A percentile compares a stretch with the other conserved stretches of the same genome.
Evolutionary conservation across 495 filamentous ascomycete genomes (phyloP).

Genomic region (Xylaria venustula): DNA sequence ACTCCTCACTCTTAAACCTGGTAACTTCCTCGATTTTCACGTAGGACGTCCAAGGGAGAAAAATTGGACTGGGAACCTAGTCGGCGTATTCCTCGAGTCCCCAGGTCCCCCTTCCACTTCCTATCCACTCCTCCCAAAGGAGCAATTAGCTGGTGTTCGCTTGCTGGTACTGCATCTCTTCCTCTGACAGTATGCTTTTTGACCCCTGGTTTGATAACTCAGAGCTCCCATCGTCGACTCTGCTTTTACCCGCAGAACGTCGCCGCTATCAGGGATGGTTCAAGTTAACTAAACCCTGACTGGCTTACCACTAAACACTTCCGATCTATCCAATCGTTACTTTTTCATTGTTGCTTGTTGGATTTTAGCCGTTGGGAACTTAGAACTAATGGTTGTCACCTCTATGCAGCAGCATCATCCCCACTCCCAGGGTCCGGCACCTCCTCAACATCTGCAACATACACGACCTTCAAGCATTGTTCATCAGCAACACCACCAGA

Average conservation of each 20-base stretch:
- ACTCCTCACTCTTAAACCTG: neutral
- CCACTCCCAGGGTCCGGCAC: constrained; percentile 55
- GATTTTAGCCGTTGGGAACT: constrained; percentile 30
- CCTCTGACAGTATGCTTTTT: constrained; percentile 30
- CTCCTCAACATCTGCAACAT: constrained; percentile 55
- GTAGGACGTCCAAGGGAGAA: neutral
- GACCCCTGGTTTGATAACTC: constrained; percentile 40
- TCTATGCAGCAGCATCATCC: constrained; percentile 62
- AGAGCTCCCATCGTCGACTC: constrained; percentile 41
- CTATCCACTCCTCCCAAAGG: constrained; percentile 35
- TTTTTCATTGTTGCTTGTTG: constrained; percentile 27
- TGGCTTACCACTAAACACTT: neutral
- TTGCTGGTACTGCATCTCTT: constrained; percentile 35
- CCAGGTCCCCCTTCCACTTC: constrained; percentile 44
- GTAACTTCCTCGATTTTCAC: neutral
- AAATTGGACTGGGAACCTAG: constrained; percentile 25
- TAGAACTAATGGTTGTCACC: constrained; percentile 51
- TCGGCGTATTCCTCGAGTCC: constrained; percentile 42
- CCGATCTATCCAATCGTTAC: constrained; percentile 25
- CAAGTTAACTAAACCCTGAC: constrained; percentile 32
- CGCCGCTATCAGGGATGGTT: constrained; percentile 36
- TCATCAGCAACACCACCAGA: constrained; percentile 63
- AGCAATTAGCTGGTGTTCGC: constrained; percentile 31
- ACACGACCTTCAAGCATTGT: constrained; percentile 63
- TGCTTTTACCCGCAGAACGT: constrained; percentile 46